Evolutionary conservation across 2,329 filamentous ascomycete species (phyloP), one percentile per base, ranked within the genome.

Genomic region (Paraconiothyrium sp.): DNA sequence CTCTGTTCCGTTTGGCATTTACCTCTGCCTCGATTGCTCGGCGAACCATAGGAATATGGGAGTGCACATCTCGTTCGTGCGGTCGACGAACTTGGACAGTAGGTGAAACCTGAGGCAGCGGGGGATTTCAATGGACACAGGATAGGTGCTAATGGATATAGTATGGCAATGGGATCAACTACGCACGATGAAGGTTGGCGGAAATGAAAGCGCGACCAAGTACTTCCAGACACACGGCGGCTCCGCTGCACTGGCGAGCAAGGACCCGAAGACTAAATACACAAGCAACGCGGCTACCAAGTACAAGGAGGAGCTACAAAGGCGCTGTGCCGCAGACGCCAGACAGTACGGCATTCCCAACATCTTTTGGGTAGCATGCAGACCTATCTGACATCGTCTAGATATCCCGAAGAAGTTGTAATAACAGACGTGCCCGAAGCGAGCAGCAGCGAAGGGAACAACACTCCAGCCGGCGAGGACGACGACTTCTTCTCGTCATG

Each of bases 401-500:
- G 93, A 72, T 92, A 90, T 79, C 94, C 94, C 11, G 85, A 88
- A 37, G 92, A 97, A 78, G 94, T 98, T 34, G 87, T 94, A 27
- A 89, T 97, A 67, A 91, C 89, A 60, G 95, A 98, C 72, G 84
- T 87, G 35, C 81, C 82, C 59, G 84, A 86, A 56, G 83, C 82
- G 27, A 83, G 86, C 52, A 70, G 76, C 48, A 82, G 82, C 57
- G 90, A 92, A 62, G 89, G 87, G 67, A 84, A 88, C 41, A 88
- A 86, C 67, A 96, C 93, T 11, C 92, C 94, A n/a, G 87, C 91
- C 49, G 91, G 89, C 68, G 93, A 97, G 69, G 89, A 90, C 22
- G 94, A 97, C 74, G 95, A 98, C 78, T 99, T 99, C 85, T 99
- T 99, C 82, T 97, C 94, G 10, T 97, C 93, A 0, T 99, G 94